Evolutionary conservation across 2,329 filamentous ascomycete species (phyloP).

Genomic region (Fusarium verrucosum): DNA sequence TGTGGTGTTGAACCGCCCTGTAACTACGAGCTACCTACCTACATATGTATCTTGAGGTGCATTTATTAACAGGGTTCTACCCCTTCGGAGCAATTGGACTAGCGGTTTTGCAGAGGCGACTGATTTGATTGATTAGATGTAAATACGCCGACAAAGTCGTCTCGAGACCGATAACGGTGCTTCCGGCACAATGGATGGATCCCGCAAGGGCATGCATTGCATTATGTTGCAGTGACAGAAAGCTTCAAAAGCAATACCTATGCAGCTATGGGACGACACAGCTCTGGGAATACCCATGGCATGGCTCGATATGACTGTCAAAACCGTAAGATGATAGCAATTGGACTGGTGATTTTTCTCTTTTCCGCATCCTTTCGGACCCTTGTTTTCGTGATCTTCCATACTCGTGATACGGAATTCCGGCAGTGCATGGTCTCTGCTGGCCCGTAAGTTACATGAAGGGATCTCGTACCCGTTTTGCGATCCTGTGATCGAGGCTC

Average conservation of each 20-base stretch:
- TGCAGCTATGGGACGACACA: conserved; percentile 39
- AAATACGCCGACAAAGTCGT: conserved; percentile 8
- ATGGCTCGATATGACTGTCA: conserved; percentile 29
- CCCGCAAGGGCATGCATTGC: conserved; percentile 9
- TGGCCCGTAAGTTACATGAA: conserved; percentile 24
- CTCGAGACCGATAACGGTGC: conserved; percentile 21
- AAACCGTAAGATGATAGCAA: conserved; percentile 15
- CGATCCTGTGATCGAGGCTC: conserved; percentile 2
- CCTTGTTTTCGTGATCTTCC: conserved; percentile 16
- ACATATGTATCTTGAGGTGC: too few relatives aligned
- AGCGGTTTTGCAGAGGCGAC: conserved; percentile 4
- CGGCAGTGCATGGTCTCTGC: conserved; percentile 13
- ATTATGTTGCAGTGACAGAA: conserved; percentile 17
- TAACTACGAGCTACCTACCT: conserved; percentile 13
- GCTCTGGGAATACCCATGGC: conserved; percentile 23
- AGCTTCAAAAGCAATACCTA: conserved; percentile 31
- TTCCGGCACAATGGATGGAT: not conserved
- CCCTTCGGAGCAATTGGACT: not conserved
- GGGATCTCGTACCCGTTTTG: conserved; percentile 8
- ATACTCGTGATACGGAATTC: conserved; percentile 17
- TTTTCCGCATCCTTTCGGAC: not conserved
- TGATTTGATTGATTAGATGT: conserved; percentile 8
- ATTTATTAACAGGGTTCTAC: not conserved
- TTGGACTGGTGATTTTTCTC: not conserved
- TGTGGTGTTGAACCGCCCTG: not conserved